A percentile compares a stretch with the other conserved stretches of the same genome.
Conservation (phyloP, 495 filamentous ascomycete species). For the Lasiosphaeria ovina region DNA sequence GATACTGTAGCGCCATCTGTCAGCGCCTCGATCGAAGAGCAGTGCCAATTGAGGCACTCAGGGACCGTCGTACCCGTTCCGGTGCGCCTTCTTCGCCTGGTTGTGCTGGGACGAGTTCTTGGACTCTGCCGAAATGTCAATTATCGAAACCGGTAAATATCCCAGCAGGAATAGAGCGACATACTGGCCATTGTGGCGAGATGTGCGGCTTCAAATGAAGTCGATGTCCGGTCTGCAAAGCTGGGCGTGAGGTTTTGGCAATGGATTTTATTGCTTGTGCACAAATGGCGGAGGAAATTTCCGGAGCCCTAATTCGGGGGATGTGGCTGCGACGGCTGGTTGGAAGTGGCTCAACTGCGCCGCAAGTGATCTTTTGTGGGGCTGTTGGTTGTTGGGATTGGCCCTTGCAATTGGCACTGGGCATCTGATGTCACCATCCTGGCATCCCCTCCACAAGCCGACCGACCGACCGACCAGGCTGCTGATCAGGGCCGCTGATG, state of each 20-base stretch:
- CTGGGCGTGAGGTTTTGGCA: slow-evolving; percentile 20
- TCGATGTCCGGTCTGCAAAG: slow-evolving; percentile 22
- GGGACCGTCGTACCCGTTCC: slow-evolving; percentile 74
- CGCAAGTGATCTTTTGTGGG: too few relatives aligned
- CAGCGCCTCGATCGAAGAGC: slow-evolving; percentile 14
- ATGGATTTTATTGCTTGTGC: slow-evolving; percentile 24
- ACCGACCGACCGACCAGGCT: too few relatives aligned
- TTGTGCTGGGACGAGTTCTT: slow-evolving; percentile 99
- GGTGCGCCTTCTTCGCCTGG: slow-evolving; percentile 92
- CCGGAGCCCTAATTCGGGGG: slow-evolving; percentile 29
- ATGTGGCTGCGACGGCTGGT: slow-evolving; percentile 15
- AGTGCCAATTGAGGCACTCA: background rate
- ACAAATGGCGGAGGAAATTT: slow-evolving; percentile 33
- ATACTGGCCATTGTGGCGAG: slow-evolving; percentile 52
- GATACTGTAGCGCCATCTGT: slow-evolving; percentile 63
- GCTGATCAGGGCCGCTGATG: too few relatives aligned
- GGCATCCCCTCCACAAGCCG: too few relatives aligned
- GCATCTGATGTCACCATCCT: too few relatives aligned
- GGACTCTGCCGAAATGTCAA: slow-evolving; percentile 63
- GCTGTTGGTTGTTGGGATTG: too few relatives aligned
- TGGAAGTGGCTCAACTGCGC: too few relatives aligned
- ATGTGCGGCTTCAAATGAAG: slow-evolving; percentile 33
- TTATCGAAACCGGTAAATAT: slow-evolving; percentile 10
- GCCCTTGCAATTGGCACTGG: too few relatives aligned
- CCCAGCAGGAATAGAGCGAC: slow-evolving; percentile 19